phyloP scores from a whole-genome alignment of 2,329 filamentous ascomycete species.

The Ophiostoma sp. region DNA sequence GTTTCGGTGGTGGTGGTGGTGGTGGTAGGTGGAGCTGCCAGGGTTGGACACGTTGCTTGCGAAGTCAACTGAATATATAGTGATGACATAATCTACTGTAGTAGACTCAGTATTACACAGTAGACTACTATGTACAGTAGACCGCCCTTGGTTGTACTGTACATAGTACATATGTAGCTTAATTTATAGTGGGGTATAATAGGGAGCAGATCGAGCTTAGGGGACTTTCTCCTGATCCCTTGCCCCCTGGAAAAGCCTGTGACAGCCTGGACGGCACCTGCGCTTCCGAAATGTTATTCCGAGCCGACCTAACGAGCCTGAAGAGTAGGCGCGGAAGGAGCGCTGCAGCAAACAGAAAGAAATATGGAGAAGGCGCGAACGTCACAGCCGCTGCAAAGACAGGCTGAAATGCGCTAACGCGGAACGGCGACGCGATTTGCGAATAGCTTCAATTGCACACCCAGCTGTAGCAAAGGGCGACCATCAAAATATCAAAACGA shows the following conservation, averaged over 20 bases:
- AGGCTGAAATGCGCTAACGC: conserved; percentile 21
- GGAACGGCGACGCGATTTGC: conserved; percentile 22
- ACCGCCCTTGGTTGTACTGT: background rate
- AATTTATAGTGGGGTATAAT: background rate
- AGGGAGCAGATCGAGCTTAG: background rate
- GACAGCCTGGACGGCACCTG: background rate
- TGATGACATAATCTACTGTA: background rate
- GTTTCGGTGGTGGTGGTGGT: conserved; percentile 14
- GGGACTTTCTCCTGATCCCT: background rate
- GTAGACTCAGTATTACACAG: background rate
- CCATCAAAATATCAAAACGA: background rate
- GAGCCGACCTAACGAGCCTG: background rate
- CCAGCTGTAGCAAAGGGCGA: background rate
- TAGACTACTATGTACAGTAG: background rate
- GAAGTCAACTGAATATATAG: background rate
- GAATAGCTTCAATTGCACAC: conserved; percentile 18
- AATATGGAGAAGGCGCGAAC: conserved; percentile 12
- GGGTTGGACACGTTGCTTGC: conserved; percentile 25
- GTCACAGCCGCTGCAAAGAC: conserved; percentile 16
- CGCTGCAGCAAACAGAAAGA: background rate
- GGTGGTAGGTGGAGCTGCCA: conserved; percentile 9
- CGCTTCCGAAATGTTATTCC: background rate
- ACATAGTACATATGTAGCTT: background rate
- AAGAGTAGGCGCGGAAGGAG: background rate
- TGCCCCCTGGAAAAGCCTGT: conserved; percentile 4